Conservation (phyloP, 2,329 filamentous ascomycete genomes). For the Torrubiella hemipterigena region DNA sequence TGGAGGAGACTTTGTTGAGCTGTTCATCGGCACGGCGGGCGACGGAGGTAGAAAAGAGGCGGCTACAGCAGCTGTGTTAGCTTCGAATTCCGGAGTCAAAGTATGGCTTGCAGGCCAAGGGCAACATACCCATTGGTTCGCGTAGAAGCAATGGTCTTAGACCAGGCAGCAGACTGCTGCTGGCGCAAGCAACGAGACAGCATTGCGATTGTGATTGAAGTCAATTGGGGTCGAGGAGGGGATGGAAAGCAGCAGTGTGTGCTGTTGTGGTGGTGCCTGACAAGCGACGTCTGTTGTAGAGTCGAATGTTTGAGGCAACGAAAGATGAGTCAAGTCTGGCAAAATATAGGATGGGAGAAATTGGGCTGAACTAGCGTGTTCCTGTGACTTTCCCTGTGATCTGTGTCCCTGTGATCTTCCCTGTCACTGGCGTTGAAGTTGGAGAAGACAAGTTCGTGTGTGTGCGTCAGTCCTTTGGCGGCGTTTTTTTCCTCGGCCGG, state of each 20-base stretch:
- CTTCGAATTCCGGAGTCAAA: not conserved
- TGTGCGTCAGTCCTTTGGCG: no score
- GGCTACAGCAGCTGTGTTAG: constrained; percentile 20
- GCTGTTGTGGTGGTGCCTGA: constrained; percentile 1
- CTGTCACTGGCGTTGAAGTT: constrained; percentile 14
- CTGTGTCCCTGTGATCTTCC: constrained; percentile 21
- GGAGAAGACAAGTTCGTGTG: constrained; percentile 3
- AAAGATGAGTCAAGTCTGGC: no score
- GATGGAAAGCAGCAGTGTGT: constrained; percentile 5
- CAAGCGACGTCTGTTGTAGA: no score
- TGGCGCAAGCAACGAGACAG: constrained; percentile 15
- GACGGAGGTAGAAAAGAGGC: constrained; percentile 37
- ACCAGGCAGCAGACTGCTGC: constrained; percentile 12
- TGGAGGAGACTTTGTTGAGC: constrained; percentile 74
- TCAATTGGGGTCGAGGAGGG: constrained; percentile 3
- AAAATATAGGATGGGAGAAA: no score
- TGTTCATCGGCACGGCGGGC: constrained; percentile 35
- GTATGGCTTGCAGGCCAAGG: not conserved
- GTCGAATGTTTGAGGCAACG: no score
- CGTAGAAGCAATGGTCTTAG: constrained; percentile 11
- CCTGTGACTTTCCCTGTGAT: constrained; percentile 11
- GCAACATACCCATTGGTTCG: constrained; percentile 15
- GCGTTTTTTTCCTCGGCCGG: not conserved
- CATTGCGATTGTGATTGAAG: constrained; percentile 10
- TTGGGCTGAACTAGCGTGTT: no score